Evolutionary conservation across 73 alveolate species (phyloP), one percentile per base, ranked within the genome.

Genomic region (Paramecium primaurelia): DNA sequence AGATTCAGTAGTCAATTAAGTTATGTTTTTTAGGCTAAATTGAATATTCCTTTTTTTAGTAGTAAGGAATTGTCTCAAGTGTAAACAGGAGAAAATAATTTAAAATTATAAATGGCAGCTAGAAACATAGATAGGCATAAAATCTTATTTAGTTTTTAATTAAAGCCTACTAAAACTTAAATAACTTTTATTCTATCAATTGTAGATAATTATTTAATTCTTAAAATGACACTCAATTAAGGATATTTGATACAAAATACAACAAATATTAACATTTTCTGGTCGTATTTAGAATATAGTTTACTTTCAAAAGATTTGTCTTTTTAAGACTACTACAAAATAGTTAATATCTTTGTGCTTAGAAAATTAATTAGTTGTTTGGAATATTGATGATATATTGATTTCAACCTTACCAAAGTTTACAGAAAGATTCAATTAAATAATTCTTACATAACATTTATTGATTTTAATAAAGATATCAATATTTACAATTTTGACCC

Each of bases 1-100:
- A 47, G 90, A 77, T 44, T 77, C 77, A 9, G 58, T 77, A 44
- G 90, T 77, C 2, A 40, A 47, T 5, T 77, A 77, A 38, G 90
- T 42, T 20, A 49, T 42, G 8, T 42, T 71, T 38, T 8, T n/a
- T 22, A 22, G 25, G 71, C 49, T 25, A 77, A 71, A 44, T 26
- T 77, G 1, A 42, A 1, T 20, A 22, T 77, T 16, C 90, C 90
- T 22, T 37, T 77, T 44, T 77, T 73, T 8, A 42, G 36, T 77
- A 77, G 1, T 14, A 77, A 77, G 42, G 90, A 77, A 42, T 44
- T 42, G 9, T 44, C 90, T 9, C 44, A 77, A 42, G 75, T 77
- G 3, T 59, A 14, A 14, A 77, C 90, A 18, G 90, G 90, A 30
- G 77, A 77, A 40, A 77, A 77, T 32, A 77, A 77, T 16, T 14